These are phyloP conservation scores for Penicillium diatomitis DNA, from an alignment of 495 filamentous ascomycete species.

Conservation along the genomic window DNA sequence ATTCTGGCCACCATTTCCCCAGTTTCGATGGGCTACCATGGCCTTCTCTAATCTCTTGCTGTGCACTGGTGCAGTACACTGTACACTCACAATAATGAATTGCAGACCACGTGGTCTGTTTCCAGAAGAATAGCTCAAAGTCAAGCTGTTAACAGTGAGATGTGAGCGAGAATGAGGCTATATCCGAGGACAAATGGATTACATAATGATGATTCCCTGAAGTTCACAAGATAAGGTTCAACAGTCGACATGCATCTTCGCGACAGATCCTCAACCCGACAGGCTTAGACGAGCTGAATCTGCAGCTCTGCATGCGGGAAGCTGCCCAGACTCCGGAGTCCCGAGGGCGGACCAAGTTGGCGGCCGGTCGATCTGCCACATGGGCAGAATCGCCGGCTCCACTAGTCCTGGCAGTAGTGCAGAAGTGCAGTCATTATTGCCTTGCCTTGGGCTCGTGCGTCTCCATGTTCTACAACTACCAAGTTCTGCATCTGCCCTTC, in stretches of 20 bases:
- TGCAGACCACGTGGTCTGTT: too few species aligned
- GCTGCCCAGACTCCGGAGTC: slow-evolving; percentile 1
- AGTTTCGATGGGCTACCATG: slow-evolving; percentile 6
- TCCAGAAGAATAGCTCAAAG: too few species aligned
- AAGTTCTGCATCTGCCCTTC: too few species aligned
- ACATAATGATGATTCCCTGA: too few species aligned
- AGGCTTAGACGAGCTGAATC: too few species aligned
- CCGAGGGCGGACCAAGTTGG: neutral
- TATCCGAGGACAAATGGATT: too few species aligned
- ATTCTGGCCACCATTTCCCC: slow-evolving; percentile 13
- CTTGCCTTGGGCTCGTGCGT: too few species aligned
- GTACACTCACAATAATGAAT: neutral
- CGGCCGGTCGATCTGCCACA: slow-evolving; percentile 12
- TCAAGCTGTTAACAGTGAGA: too few species aligned
- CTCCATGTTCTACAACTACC: too few species aligned
- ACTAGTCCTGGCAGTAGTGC: slow-evolving; percentile 2
- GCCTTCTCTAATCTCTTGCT: neutral
- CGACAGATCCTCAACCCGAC: neutral
- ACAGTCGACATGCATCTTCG: neutral
- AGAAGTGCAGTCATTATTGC: too few species aligned
- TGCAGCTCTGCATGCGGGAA: neutral
- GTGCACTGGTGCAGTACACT: neutral
- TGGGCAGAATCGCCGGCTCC: slow-evolving; percentile 5
- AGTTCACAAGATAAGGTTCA: neutral
- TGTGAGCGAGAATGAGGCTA: too few species aligned